Base-by-base conservation (phyloP, 768 basidiomycete species). In the Lactarius sp. region DNA sequence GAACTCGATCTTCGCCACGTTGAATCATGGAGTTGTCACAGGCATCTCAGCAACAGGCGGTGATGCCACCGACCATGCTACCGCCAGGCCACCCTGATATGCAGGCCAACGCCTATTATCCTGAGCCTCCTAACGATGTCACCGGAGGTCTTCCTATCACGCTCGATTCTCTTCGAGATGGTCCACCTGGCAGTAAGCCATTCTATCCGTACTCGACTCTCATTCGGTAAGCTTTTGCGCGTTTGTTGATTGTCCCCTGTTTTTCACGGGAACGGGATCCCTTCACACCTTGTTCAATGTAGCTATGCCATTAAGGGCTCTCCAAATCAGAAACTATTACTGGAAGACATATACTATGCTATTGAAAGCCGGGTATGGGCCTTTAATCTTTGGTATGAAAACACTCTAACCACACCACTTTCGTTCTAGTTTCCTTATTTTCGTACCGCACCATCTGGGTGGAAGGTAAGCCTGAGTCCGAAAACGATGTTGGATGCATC, bases 281-380 rank as follows among this genome's bases (percentile, higher is more conserved):
- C 37, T 41, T 50, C 47, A 33, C 36, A 50, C n/a, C 16, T 22
- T 57, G 49, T 33, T 20, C n/a, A 53, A 54, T 18, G 41, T 70
- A 93, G 91, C 67, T 94, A 93, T 73, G 91, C 91, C 60, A 94
- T 94, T 74, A 94, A 94, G 76, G 92, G 91, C 64, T 90, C 92
- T 7, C 91, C 91, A 46, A 92, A 88, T 72, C 88, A 90, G 75
- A 92, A 90, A 72, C 74, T 94, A 60, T 77, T 94, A 59, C 77
- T 94, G 56, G 91, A 94, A 77, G 91, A 94, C 74, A 93, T 94
- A 59, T 94, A 94, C 74, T 93, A 92, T 75, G 91, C 91, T 16
- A 92, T 94, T 66, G 91, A 92, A 75, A 91, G 89, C 57, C 82
- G 90, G 70, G 90, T 92, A 75, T 72, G 87, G 81, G 52, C 55